phyloP scores from a whole-genome alignment of 345 rosid genomes.

The Melaleuca quinquenervia region DNA sequence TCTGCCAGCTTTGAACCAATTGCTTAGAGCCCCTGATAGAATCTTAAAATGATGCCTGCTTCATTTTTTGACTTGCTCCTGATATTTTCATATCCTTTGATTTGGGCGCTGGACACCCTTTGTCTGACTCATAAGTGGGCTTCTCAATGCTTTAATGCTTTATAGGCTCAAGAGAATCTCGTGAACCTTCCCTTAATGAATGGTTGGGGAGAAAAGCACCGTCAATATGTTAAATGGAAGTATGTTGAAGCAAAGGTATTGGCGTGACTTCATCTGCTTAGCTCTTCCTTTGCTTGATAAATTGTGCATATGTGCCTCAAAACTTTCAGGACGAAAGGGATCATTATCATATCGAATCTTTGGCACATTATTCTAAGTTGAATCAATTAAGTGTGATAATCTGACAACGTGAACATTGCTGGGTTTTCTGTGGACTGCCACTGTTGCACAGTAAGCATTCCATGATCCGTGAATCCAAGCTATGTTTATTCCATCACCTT shows the following conservation, averaged over 20 bases:
- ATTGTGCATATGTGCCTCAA: background rate
- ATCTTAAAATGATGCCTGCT: background rate
- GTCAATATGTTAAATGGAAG: conserved; percentile 84
- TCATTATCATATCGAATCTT: background rate
- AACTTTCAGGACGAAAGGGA: background rate
- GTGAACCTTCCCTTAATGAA: conserved; percentile 75
- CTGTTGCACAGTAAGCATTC: background rate
- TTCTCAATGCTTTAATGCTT: background rate
- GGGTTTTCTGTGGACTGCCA: background rate
- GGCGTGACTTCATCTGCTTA: background rate
- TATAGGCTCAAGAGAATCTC: conserved; percentile 89
- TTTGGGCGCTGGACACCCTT: background rate
- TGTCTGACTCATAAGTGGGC: background rate
- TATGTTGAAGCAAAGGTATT: conserved; percentile 79
- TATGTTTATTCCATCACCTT: background rate
- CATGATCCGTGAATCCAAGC: background rate
- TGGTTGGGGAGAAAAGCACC: conserved; percentile 98
- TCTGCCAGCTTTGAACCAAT: background rate
- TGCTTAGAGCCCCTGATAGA: background rate
- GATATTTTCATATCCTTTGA: background rate
- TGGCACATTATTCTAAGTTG: background rate
- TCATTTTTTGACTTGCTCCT: background rate
- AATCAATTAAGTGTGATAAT: background rate
- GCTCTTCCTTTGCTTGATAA: background rate
- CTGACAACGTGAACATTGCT: background rate